Percentiles rank a stretch among this genome's conserved stretches.
Conservation (phyloP, 805 yeast genomes). For the Kuraishia ogatae region DNA sequence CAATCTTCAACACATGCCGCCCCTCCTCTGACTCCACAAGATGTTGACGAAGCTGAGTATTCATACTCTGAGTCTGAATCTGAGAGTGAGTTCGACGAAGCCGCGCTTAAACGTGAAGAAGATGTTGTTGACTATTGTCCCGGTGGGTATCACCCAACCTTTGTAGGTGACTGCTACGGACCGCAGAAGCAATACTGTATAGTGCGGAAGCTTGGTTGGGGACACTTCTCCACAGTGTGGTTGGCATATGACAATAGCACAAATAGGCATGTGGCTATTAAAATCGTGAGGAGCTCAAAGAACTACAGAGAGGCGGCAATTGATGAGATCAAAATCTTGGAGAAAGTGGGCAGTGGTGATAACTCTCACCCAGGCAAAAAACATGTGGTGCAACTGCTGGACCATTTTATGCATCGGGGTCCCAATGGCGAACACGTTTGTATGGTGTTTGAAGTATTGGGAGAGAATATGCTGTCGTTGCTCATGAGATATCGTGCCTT, state of each 20-base stretch:
- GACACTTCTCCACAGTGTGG: constrained; percentile 71
- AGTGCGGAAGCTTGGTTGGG: constrained; percentile 60
- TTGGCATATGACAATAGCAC: constrained; percentile 33
- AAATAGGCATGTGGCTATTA: constrained; percentile 48
- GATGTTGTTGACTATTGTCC: constrained; percentile 39
- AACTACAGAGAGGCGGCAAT: constrained; percentile 55
- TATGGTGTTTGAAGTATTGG: constrained; percentile 59
- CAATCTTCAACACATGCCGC: background rate
- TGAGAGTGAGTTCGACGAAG: background rate
- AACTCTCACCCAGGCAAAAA: constrained; percentile 39
- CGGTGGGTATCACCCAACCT: constrained; percentile 63
- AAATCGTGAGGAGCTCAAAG: constrained; percentile 46
- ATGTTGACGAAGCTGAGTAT: background rate
- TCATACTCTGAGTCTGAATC: background rate
- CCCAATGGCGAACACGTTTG: constrained; percentile 60
- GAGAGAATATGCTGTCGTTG: constrained; percentile 48
- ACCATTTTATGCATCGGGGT: constrained; percentile 47
- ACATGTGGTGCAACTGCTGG: constrained; percentile 44
- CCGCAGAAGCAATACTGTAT: constrained; percentile 34
- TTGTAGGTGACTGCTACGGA: constrained; percentile 45
- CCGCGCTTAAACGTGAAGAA: constrained; percentile 30
- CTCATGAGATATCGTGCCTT: constrained; percentile 37
- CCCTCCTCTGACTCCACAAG: background rate
- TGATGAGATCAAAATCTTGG: constrained; percentile 49
- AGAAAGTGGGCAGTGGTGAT: constrained; percentile 20